Conservation (phyloP, 129 eudicot genomes). For the Lactuca sativa region DNA sequence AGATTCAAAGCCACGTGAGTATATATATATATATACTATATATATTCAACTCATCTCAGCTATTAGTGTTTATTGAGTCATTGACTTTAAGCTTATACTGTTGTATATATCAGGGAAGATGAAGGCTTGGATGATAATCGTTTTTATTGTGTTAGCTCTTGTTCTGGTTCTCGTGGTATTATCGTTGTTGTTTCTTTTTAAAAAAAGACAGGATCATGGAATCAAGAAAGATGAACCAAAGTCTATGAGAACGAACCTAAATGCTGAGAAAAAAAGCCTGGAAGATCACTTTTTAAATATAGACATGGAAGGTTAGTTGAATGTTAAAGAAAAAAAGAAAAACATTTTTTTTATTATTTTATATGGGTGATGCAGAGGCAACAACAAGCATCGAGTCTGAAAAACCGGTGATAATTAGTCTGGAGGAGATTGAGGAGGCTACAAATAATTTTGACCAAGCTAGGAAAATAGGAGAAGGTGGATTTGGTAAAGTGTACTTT, state of each 20-base stretch:
- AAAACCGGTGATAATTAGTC: conserved; percentile 36
- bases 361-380: conserved; percentile 28
- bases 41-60: neutral
- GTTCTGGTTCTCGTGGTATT: conserved; percentile 19
- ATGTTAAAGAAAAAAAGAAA: neutral
- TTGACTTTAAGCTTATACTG: neutral
- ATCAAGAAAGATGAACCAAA: conserved; percentile 13
- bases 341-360: neutral
- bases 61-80: neutral
- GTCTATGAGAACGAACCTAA: conserved; percentile 11
- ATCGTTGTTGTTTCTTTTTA: conserved; percentile 20
- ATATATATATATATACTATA: too few species aligned
- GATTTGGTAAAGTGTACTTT: conserved; percentile 44
- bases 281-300: conserved; percentile 35
- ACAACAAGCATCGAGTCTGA: conserved; percentile 38
- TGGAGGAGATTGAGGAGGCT: conserved; percentile 41
- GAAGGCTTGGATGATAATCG: conserved; percentile 30
- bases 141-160: conserved; percentile 22
- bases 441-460: conserved; percentile 41
- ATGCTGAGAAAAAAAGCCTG: conserved; percentile 22
- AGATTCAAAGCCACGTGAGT: conserved; percentile 33
- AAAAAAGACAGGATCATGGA: conserved; percentile 23
- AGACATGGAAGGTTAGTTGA: conserved; percentile 43
- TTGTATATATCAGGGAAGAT: conserved; percentile 22
- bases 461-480: conserved; percentile 45